phyloP scores from a whole-genome alignment of 352 stramenopile genomes.

The Phytophthora parvispora region DNA sequence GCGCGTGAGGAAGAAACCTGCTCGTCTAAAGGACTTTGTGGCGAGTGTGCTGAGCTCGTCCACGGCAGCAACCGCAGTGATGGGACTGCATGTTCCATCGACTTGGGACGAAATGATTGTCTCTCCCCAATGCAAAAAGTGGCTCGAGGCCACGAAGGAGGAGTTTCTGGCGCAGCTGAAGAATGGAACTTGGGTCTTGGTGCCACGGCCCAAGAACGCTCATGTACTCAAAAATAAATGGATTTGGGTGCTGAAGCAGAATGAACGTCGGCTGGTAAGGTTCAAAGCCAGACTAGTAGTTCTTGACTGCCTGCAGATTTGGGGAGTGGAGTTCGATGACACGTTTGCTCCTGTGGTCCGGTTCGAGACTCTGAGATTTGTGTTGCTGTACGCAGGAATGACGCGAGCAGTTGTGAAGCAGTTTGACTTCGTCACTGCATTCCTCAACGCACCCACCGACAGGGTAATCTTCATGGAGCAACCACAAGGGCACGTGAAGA shows the following conservation, averaged over 20 bases:
- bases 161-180: constrained; percentile 15
- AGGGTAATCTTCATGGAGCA: constrained; percentile 16
- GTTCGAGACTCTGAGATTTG: constrained; percentile 15
- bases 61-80: constrained; percentile 1
- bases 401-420: background rate
- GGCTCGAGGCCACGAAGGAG: constrained; percentile 12
- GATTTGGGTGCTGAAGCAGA: constrained; percentile 17
- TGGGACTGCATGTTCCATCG: constrained; percentile 3
- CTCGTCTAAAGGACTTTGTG: constrained; percentile 1
- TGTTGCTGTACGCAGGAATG: constrained; percentile 12
- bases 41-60: constrained; percentile 10
- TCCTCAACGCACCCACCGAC: constrained; percentile 10
- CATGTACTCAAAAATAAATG: constrained; percentile 23
- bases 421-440: constrained; percentile 14
- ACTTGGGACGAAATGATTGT: constrained; percentile 11
- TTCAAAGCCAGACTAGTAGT: constrained; percentile 16
- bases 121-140: constrained; percentile 5
- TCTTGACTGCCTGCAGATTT: constrained; percentile 13
- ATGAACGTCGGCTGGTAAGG: constrained; percentile 3
- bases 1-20: constrained; percentile 9
- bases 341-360: constrained; percentile 10
- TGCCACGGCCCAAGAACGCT: constrained; percentile 4
- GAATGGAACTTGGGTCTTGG: constrained; percentile 14
- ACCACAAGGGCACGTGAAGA: constrained; percentile 6
- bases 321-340: constrained; percentile 22